Percentiles rank a stretch among this genome's conserved stretches.
These are phyloP conservation scores for Taphrina betulina DNA, from an alignment of 1,139 yeast species.

Conservation along the genomic window DNA sequence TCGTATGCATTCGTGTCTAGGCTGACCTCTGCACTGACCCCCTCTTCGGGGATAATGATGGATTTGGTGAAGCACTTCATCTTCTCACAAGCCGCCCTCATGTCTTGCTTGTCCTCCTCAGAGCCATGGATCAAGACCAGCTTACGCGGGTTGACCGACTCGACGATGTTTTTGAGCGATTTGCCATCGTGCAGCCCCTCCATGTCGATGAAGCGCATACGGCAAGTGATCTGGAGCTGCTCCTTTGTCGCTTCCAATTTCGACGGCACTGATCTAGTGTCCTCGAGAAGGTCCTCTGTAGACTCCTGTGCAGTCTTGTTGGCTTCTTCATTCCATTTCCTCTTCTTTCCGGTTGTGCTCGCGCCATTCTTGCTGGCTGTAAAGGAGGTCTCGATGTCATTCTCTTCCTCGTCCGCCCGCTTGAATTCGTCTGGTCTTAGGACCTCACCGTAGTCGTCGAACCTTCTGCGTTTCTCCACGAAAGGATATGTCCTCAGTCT, in stretches of 20 bases:
- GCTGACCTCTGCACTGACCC: conserved; percentile 39
- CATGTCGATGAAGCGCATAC: conserved; percentile 73
- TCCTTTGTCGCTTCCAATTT: conserved; percentile 34
- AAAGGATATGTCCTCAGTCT: conserved; percentile 69
- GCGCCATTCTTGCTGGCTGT: conserved; percentile 28
- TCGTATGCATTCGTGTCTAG: conserved; percentile 55
- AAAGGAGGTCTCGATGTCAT: conserved; percentile 16
- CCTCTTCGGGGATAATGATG: conserved; percentile 36
- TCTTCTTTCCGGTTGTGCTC: conserved; percentile 30
- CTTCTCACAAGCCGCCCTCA: conserved; percentile 34
- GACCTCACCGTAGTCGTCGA: conserved; percentile 83
- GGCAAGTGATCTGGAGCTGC: conserved; percentile 53
- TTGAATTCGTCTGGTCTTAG: conserved; percentile 65
- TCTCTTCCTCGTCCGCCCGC: conserved; percentile 40
- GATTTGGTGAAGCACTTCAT: conserved; percentile 37
- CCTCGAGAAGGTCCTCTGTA: conserved; percentile 26
- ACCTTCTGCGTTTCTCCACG: conserved; percentile 53
- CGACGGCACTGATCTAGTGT: conserved; percentile 35
- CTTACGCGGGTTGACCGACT: conserved; percentile 75
- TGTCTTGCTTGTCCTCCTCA: conserved; percentile 34
- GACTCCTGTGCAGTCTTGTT: conserved; percentile 11
- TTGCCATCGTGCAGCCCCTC: conserved; percentile 83
- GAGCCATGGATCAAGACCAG: conserved; percentile 51
- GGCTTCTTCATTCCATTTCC: conserved; percentile 35
- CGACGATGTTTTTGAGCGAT: conserved; percentile 74